Conservation (phyloP, 306 rosid species). For the Calophaca sinica region DNA sequence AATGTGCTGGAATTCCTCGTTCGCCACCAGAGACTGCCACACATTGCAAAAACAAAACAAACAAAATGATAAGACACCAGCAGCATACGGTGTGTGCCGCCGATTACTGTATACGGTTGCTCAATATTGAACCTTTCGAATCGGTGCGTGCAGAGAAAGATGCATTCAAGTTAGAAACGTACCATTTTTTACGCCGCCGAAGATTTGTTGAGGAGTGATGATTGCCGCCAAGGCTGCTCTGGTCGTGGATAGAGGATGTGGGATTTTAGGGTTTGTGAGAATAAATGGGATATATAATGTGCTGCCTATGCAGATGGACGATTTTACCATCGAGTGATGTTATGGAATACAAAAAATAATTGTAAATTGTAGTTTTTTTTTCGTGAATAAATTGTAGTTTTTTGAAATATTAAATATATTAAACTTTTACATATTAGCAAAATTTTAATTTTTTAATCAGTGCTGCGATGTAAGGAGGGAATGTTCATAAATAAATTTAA, state of each 20-base stretch:
- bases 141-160: not conserved
- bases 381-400: too few relatives aligned
- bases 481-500: too few relatives aligned
- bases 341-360: too few relatives aligned
- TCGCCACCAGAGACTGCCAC: constrained; percentile 59
- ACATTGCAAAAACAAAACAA: not conserved
- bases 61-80: not conserved
- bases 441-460: too few relatives aligned
- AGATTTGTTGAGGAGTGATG: not conserved
- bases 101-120: not conserved
- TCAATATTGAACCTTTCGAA: not conserved
- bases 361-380: too few relatives aligned
- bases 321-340: too few relatives aligned
- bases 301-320: too few relatives aligned
- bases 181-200: constrained; percentile 26
- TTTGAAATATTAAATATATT: too few relatives aligned
- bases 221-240: constrained; percentile 18
- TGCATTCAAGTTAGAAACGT: too few relatives aligned
- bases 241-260: constrained; percentile 16
- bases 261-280: not conserved
- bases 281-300: too few relatives aligned
- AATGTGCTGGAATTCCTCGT: constrained; percentile 66
- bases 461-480: too few relatives aligned
- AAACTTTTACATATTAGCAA: too few relatives aligned
- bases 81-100: not conserved